Percentiles rank a stretch among this genome's conserved stretches.
phyloP scores from a whole-genome alignment of 805 yeast genomes.

The Kazachstania taianensis region DNA sequence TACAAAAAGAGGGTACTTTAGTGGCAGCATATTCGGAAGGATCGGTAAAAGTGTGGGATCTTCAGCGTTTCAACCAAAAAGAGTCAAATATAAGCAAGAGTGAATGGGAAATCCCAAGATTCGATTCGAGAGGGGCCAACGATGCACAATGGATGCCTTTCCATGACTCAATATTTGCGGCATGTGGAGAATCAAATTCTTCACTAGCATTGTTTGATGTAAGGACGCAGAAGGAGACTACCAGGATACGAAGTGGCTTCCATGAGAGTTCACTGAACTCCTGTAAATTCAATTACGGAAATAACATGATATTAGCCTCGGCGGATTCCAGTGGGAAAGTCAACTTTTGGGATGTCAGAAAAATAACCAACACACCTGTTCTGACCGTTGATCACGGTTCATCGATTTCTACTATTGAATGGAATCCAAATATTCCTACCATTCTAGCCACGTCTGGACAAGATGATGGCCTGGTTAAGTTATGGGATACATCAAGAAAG shows the following conservation, averaged over 20 bases:
- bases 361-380: slow-evolving; percentile 23
- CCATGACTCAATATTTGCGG: slow-evolving; percentile 51
- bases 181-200: slow-evolving; percentile 55
- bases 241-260: slow-evolving; percentile 1
- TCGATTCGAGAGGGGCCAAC: slow-evolving; percentile 47
- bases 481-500: slow-evolving; percentile 43
- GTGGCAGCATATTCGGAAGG: slow-evolving; percentile 59
- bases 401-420: slow-evolving; percentile 53
- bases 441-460: slow-evolving; percentile 57
- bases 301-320: slow-evolving; percentile 49
- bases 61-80: slow-evolving; percentile 33
- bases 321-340: slow-evolving; percentile 55
- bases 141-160: slow-evolving; percentile 59
- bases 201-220: slow-evolving; percentile 43
- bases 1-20: slow-evolving; percentile 46
- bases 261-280: slow-evolving; percentile 39
- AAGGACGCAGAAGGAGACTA: slow-evolving; percentile 26
- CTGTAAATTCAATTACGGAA: slow-evolving; percentile 48
- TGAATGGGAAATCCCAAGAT: slow-evolving; percentile 3
- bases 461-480: slow-evolving; percentile 50
- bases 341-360: slow-evolving; percentile 58
- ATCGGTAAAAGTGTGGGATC: slow-evolving; percentile 55
- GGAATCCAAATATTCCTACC: slow-evolving; percentile 53
- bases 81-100: slow-evolving; percentile 22
- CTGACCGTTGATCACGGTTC: slow-evolving; percentile 32